Evolutionary conservation across 176 grass and related monocot species (phyloP), one percentile per base, ranked within the genome.

Genomic region (Hordeum vulgare): DNA sequence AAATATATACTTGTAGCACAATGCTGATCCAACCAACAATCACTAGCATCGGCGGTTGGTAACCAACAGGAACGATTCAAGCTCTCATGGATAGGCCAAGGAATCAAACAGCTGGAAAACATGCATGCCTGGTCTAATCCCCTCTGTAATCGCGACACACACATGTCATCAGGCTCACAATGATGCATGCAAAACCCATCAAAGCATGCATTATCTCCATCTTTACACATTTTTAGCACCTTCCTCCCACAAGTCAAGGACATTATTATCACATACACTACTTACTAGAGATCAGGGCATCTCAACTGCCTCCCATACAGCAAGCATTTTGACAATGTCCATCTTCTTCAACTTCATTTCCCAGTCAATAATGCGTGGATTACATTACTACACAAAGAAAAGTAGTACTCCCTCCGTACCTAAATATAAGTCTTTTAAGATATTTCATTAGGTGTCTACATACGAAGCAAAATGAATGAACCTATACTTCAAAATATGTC

Each of bases 61-160:
- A 75, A 69, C 75, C 58, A 37, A 66, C 81, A 64, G n/a, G 36
- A 25, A 78, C 65, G 15, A 9, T 14, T 34, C 45, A 51, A 67
- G 74, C 45, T 37, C 53, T 63, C 59, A 61, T 71, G 42, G 47
- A 56, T 56, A 47, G 11, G 35, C 36, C 10, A 51, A 31, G 49
- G 84, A 83, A 87, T 87, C 80, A 87, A 75, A 87, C 74, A 87
- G 84, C 84, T 90, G 89, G 89, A 87, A 74, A 74, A 29, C 89
- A 86, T 83, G 89, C 72, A 24, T 85, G 41, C 1, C 24, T 26
- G 3, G 24, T 40, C 21, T 87, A 87, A 84, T 70, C 49, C 18
- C 18, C 39, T 87, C 49, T 31, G 66, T 69, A 66, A 90, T 49
- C 31, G 60, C 66, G 5, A 31, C 78, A 77, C 83, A 17, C 45